Evolutionary conservation across 78 protist genomes (phyloP), one percentile per base, ranked within the genome.

Genomic region (Thecamonas trahens): DNA sequence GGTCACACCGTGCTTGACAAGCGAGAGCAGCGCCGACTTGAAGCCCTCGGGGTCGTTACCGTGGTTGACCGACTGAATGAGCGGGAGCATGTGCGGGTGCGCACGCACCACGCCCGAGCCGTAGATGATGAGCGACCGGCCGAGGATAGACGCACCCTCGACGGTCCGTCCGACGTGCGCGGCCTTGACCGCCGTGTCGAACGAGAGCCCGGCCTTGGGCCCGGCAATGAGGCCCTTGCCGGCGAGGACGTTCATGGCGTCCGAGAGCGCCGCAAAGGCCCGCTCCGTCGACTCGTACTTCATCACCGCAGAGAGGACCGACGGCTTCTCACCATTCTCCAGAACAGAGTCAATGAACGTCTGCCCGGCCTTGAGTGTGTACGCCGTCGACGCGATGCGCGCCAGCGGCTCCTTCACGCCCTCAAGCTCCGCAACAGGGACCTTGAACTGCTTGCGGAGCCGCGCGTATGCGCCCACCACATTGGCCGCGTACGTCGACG

Each of bases 391-490:
- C 26, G 54, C 80, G 29, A 60, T 52, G 52, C 26, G 18, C 18
- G 70, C 72, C 8, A 75, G 68, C 66, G 38, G 45, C 74, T 75
- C 80, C 80, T 75, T 73, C 40, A 75, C 71, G 38, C 80, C 80
- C 40, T 67, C 80, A 15, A 75, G 58, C 35, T 53, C 63, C 14
- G 80, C 80, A 49, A 75, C 58, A 11, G 80, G 80, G 44, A 75
- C 80, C 62, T 57, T 53, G 80, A 75, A 75, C 68, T 75, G 80
- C 68, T 75, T 75, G 59, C 80, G 72, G n/a, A 75, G 42, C 29
- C 80, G 80, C 71, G 80, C 60, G 52, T 75, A 75, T 9, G 74
- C 72, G 45, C 80, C 80, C 17, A 75, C 65, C 20, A 18, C 67
- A n/a, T n/a, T 26, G 35, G 32, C 5, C 45, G 54, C 26, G 35